Conservation (phyloP, 2,329 filamentous ascomycete genomes). For the Pyricularia grisea region DNA sequence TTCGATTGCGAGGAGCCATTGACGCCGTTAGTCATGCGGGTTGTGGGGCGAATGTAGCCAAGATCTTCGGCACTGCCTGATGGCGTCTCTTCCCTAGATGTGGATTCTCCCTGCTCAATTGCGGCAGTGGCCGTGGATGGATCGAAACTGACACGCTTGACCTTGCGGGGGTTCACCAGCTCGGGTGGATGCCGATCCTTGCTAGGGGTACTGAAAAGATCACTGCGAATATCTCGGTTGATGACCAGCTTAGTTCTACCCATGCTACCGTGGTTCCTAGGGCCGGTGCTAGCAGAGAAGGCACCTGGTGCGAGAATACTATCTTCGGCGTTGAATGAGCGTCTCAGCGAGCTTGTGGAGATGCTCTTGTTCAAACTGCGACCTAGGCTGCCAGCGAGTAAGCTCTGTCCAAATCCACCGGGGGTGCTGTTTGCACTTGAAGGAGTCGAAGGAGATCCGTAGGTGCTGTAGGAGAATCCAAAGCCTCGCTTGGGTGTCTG, state of each 20-base stretch:
- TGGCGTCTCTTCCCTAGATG: conserved; percentile 26
- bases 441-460: conserved; percentile 68
- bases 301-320: conserved; percentile 80
- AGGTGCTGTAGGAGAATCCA: conserved; percentile 88
- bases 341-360: conserved; percentile 76
- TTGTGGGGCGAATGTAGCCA: conserved; percentile 47
- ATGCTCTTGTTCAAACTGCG: conserved; percentile 77
- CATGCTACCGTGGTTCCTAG: conserved; percentile 55
- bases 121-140: conserved; percentile 42
- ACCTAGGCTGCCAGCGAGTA: conserved; percentile 56
- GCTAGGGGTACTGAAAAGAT: conserved; percentile 54
- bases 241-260: conserved; percentile 83
- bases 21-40: conserved; percentile 27
- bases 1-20: conserved; percentile 33
- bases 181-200: conserved; percentile 37
- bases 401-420: conserved; percentile 51
- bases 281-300: conserved; percentile 60
- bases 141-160: conserved; percentile 91
- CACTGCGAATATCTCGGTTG: conserved; percentile 73
- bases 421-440: conserved; percentile 62
- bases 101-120: conserved; percentile 22
- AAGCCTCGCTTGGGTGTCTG: conserved; percentile 80
- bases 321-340: conserved; percentile 72
- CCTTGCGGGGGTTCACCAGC: conserved; percentile 42
- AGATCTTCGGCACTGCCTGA: conserved; percentile 39